phyloP scores from a whole-genome alignment of 2,329 filamentous ascomycete genomes.

The Fusarium xyrophilum region DNA sequence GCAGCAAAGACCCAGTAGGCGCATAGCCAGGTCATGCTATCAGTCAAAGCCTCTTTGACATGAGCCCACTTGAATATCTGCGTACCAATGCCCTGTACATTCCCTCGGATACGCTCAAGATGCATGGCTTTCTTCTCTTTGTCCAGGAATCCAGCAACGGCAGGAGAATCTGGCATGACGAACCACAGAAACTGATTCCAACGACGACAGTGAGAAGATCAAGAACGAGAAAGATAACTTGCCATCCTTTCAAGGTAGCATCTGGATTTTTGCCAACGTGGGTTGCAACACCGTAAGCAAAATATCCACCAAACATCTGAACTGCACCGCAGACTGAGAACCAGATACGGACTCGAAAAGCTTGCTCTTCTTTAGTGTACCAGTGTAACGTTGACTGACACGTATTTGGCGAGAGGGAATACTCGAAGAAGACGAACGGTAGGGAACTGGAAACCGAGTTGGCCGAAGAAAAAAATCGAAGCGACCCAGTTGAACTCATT shows the following conservation, averaged over 20 bases:
- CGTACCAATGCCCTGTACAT: not conserved
- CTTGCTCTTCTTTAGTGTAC: conserved; percentile 35
- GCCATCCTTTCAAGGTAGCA: not conserved
- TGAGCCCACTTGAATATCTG: conserved; percentile 32
- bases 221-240: not conserved
- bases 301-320: conserved; percentile 36
- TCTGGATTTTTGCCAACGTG: conserved; percentile 26
- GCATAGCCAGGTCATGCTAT: conserved; percentile 33
- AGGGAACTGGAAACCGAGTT: conserved; percentile 49
- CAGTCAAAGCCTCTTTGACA: conserved; percentile 23
- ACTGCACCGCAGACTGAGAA: conserved; percentile 30
- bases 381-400: not conserved
- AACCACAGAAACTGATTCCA: not conserved
- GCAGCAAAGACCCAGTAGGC: conserved; percentile 35
- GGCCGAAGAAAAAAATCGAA: conserved; percentile 44
- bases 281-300: conserved; percentile 31
- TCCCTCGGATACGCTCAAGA: not conserved
- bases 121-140: conserved; percentile 1
- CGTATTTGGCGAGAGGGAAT: not conserved
- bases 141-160: not conserved
- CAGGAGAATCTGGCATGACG: not conserved
- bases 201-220: not conserved
- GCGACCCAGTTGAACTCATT: conserved; percentile 53
- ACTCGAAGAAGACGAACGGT: conserved; percentile 48
- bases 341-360: conserved; percentile 33